Evolutionary conservation across 2,329 filamentous ascomycete genomes (phyloP), one percentile per base, ranked within the genome.

Genomic region (Pestalotiopsis sp.): DNA sequence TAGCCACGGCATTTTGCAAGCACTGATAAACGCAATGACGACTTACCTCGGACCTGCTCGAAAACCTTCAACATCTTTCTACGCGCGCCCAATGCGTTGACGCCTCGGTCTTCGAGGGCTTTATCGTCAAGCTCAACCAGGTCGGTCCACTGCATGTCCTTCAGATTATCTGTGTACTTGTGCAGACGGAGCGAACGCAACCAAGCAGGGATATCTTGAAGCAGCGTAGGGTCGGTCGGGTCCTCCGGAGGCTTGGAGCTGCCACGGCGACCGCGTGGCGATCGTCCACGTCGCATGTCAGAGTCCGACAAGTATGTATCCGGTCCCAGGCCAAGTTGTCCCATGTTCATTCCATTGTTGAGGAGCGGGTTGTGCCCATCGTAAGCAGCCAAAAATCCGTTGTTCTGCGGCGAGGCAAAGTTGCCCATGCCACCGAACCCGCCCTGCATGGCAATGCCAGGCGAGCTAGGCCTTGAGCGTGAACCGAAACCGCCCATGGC

Each of bases 31-130:
- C 36, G 11, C 38, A 25, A 27, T 62, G 36, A 17, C n/a, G 25
- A 75, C 83, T 72, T 82, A 90, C 89, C 92, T 82, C 90, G 94
- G 77, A 98, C 95, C 84, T 98, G 95, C 76, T 98, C 96, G 82
- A 98, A 98, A 68, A 98, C 96, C 89, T 99, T 99, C 70, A 99
- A 85, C 93, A 99, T 97, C 88, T 99, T 99, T 79, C 95, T 92
- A 74, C 96, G 88, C 20, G 96, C 96, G 75, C 96, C 96, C 68
- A 98, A 88, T 66, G 96, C 96, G 80, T 97, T 98, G 40, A 99
- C 96, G 64, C 96, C 96, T 66, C 94, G 92, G 31, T 94, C 93
- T 82, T 98, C 95, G 72, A 99, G 85, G 63, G 93, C 95, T 78
- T 95, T 95, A 74, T 99, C 96, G 76, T 98, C 94, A 74, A 99